Base-by-base conservation (phyloP, 2,329 filamentous ascomycete species). In the Immersiporthe knoxdaviesiana region DNA sequence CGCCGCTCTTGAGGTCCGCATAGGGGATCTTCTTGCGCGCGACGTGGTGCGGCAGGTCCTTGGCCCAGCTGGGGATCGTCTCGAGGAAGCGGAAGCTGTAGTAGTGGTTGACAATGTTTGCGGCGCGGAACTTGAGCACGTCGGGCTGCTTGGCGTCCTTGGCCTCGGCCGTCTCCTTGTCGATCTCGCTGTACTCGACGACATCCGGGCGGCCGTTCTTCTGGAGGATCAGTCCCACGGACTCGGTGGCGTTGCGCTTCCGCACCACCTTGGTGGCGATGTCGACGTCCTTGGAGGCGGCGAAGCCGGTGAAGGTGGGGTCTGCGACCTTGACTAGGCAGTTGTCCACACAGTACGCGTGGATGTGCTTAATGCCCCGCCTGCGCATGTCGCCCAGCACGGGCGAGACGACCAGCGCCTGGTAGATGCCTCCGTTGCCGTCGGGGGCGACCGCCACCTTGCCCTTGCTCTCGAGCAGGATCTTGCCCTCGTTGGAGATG, bases 91-190 rank as follows among this genome's bases (percentile, higher is more conserved):
- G 84, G 85, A 94, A 95, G 61, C 93, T 97, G 85, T 99, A 99
- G 88, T 98, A 99, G 87, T 99, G 96, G 86, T 99, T 99, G 83
- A 99, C 96, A 75, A 99, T 99, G 85, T 99, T 99, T 77, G 95
- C 96, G 69, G 96, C 95, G 72, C 96, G 92, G 90, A 97, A 98
- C 82, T 95, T 97, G 78, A 99, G 90, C 66, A 97, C 85, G 69
- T 88, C 90, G 3, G 88, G 84, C 76, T 97, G 90, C 80, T 92
- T 92, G 67, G 91, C 82, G 78, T 99, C 96, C 78, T 91, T 88
- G 73, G 94, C 95, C 81, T 97, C 93, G 69, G 95, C 92, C n/a
- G 93, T 96, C 72, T 89, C 91, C 73, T 88, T 82, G 84, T 97
- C 92, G 75, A 99, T 98, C 84, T 99, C 96, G 7, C 94, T 97